phyloP scores from a whole-genome alignment of 768 basidiomycete species.

The Roridomyces roridus region DNA sequence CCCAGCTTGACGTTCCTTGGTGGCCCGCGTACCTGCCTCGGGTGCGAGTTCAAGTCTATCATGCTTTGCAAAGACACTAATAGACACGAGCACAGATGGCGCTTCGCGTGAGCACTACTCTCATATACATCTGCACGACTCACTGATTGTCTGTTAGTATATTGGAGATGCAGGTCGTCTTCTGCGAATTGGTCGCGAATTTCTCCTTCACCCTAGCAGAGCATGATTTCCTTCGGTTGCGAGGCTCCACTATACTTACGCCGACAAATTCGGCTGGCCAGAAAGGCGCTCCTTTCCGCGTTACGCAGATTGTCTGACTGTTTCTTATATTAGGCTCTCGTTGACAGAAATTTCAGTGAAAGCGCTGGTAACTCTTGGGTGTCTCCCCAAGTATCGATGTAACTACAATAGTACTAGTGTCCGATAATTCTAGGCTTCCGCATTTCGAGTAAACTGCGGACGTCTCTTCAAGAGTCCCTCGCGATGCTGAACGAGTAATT shows the following conservation, averaged over 20 bases:
- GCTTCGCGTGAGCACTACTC: slow-evolving; percentile 8
- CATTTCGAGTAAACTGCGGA: too few relatives aligned
- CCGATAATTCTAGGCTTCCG: too few relatives aligned
- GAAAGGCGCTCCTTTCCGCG: not conserved
- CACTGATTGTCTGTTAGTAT: not conserved
- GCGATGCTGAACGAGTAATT: too few relatives aligned
- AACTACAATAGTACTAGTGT: too few relatives aligned
- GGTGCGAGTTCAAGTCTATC: not conserved
- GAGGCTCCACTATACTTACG: not conserved
- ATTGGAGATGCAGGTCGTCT: slow-evolving; percentile 9
- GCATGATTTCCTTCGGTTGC: not conserved
- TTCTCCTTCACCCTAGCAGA: slow-evolving; percentile 3
- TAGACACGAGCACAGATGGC: not conserved
- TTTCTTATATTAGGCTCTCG: too few relatives aligned
- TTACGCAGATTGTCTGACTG: not conserved
- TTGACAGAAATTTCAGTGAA: too few relatives aligned
- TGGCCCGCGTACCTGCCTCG: slow-evolving; percentile 9
- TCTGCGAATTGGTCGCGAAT: slow-evolving; percentile 7
- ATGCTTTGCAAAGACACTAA: not conserved
- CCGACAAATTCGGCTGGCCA: not conserved
- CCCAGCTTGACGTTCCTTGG: slow-evolving; percentile 9
- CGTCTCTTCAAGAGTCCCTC: too few relatives aligned
- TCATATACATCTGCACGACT: not conserved
- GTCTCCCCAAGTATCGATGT: too few relatives aligned
- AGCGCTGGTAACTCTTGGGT: too few relatives aligned